Percentiles rank a stretch among this genome's conserved stretches.
Conservation (phyloP, 352 stramenopile species). For the Globisporangium cederbergense region DNA sequence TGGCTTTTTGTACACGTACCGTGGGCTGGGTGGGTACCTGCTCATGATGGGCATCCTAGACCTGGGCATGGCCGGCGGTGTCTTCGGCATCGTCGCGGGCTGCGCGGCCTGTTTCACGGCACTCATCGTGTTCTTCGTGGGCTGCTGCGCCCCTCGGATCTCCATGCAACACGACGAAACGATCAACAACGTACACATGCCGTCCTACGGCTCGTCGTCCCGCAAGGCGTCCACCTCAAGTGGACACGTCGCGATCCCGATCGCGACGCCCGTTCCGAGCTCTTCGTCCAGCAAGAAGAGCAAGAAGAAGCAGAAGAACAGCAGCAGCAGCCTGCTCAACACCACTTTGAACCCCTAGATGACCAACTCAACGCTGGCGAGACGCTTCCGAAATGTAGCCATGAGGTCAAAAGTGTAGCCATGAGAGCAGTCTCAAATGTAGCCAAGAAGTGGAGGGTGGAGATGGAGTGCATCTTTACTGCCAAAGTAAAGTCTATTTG, state of each 20-base stretch:
- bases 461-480: too few species aligned
- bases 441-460: not conserved
- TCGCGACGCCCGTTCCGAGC: not conserved
- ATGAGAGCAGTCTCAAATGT: not conserved
- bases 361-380: too few species aligned
- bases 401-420: not conserved
- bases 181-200: constrained; percentile 13
- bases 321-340: constrained; percentile 15
- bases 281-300: not conserved
- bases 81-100: constrained; percentile 37
- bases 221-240: not conserved
- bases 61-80: constrained; percentile 41
- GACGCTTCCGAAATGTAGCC: not conserved
- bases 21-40: constrained; percentile 44
- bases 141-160: constrained; percentile 23
- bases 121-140: constrained; percentile 35
- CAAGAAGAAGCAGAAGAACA: constrained; percentile 9
- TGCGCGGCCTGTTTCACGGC: constrained; percentile 34
- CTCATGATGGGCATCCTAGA: constrained; percentile 63
- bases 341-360: constrained; percentile 12
- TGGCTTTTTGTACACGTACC: constrained; percentile 57
- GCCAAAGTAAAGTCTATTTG: not conserved
- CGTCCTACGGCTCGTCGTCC: constrained; percentile 18
- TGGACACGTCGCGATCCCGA: constrained; percentile 9
- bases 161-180: constrained; percentile 3